phyloP scores from a whole-genome alignment of 805 yeast species.

The Grigorovia humatica region DNA sequence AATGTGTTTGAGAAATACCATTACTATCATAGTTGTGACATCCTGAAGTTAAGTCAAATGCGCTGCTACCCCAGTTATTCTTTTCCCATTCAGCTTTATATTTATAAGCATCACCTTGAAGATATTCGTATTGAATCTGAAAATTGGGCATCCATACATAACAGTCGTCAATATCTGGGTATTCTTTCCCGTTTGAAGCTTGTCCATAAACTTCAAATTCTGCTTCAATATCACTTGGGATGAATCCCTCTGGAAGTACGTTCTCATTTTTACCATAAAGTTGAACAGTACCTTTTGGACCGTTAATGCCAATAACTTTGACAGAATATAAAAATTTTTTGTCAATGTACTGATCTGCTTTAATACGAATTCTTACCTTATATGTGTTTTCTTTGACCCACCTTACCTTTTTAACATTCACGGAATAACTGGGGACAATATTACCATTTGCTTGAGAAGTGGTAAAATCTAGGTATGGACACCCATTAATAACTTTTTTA shows the following conservation, averaged over 20 bases:
- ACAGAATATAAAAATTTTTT: constrained; percentile 10
- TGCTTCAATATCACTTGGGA: constrained; percentile 15
- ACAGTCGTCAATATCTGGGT: background rate
- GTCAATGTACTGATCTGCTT: constrained; percentile 9
- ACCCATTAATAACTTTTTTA: constrained; percentile 3
- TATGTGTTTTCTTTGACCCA: constrained; percentile 8
- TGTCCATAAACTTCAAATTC: constrained; percentile 11
- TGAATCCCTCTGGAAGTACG: background rate
- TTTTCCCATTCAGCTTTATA: constrained; percentile 5
- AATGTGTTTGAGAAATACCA: constrained; percentile 12
- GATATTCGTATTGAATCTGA: constrained; percentile 14
- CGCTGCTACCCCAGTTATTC: constrained; percentile 11
- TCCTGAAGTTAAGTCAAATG: constrained; percentile 13
- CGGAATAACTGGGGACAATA: constrained; percentile 5
- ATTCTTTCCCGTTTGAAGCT: background rate
- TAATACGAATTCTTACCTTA: constrained; percentile 11
- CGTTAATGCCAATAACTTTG: constrained; percentile 10
- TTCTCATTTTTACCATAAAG: constrained; percentile 11
- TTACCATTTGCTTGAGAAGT: constrained; percentile 3
- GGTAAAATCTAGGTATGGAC: constrained; percentile 11
- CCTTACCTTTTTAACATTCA: constrained; percentile 7
- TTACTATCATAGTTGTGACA: constrained; percentile 12
- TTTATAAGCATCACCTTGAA: constrained; percentile 1
- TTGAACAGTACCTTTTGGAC: constrained; percentile 9
- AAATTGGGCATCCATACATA: constrained; percentile 15